A percentile compares a stretch with the other conserved stretches of the same genome.
Evolutionary conservation across 2,329 filamentous ascomycete genomes (phyloP).

Genomic region (Colletotrichum gigasporum): DNA sequence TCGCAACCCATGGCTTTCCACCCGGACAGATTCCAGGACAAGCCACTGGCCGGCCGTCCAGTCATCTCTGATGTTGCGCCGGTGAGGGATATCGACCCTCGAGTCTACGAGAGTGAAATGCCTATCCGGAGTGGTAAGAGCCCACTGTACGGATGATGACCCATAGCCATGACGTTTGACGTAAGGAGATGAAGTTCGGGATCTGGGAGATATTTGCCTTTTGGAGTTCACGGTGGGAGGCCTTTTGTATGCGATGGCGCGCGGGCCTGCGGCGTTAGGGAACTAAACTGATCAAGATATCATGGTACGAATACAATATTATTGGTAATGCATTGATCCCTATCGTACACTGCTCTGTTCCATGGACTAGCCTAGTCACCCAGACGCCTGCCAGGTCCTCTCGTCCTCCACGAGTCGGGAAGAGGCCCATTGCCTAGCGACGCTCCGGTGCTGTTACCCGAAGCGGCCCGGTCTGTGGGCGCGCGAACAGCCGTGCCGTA

Average conservation of each 20-base stretch:
- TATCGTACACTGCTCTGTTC: neutral
- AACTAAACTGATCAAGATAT: neutral
- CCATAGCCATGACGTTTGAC: neutral
- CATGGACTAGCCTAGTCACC: constrained; percentile 46
- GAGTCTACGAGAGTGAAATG: constrained; percentile 37
- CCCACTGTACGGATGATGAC: constrained; percentile 42
- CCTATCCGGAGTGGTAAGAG: constrained; percentile 47
- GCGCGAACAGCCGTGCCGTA: constrained; percentile 71
- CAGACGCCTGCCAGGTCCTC: constrained; percentile 70
- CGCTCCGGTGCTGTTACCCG: constrained; percentile 52
- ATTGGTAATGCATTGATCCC: constrained; percentile 22
- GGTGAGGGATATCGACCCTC: constrained; percentile 4
- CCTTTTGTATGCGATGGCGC: neutral
- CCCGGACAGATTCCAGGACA: constrained; percentile 39
- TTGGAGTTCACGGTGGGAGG: neutral
- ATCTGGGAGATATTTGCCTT: neutral
- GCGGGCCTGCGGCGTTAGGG: neutral
- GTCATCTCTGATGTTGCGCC: constrained; percentile 12
- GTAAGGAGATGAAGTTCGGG: neutral
- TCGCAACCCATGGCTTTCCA: constrained; percentile 39
- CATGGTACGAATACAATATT: constrained; percentile 24
- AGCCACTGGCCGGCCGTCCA: constrained; percentile 29
- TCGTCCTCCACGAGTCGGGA: constrained; percentile 70
- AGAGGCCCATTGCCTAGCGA: constrained; percentile 58
- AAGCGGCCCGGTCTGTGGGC: constrained; percentile 37